Conservation (phyloP, 805 yeast genomes). For the Nakazawaea ambrosiae region DNA sequence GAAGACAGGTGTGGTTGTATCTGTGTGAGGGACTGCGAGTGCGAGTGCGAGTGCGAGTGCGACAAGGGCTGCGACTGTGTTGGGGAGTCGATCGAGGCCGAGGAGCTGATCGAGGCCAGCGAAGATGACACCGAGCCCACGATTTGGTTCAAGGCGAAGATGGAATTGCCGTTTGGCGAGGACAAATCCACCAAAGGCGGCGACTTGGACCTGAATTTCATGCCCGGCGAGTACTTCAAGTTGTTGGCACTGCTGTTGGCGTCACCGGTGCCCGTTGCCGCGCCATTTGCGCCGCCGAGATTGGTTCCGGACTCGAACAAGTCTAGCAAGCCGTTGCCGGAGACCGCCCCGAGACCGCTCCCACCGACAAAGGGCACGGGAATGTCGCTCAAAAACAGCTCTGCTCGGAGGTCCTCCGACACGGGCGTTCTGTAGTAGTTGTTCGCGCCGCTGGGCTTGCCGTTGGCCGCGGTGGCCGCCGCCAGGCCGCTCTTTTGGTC, state of each 20-base stretch:
- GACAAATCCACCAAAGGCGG: neutral
- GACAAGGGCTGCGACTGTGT: neutral
- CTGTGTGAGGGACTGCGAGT: too few relatives aligned
- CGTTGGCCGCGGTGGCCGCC: neutral
- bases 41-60: neutral
- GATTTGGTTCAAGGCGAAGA: constrained; percentile 6
- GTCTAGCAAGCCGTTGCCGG: constrained; percentile 8
- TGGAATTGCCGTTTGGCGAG: neutral
- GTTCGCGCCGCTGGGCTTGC: too few relatives aligned
- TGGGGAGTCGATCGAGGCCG: neutral
- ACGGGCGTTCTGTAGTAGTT: neutral
- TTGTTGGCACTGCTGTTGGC: neutral
- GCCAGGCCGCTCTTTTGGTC: neutral
- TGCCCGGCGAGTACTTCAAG: constrained; percentile 1
- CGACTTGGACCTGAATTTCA: neutral
- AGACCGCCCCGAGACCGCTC: neutral
- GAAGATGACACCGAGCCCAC: neutral
- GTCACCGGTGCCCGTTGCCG: too few relatives aligned
- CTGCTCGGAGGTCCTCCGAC: neutral
- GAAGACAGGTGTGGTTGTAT: too few relatives aligned
- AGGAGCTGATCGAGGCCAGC: neutral
- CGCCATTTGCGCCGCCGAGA: too few relatives aligned
- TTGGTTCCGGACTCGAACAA: too few relatives aligned
- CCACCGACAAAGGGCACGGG: constrained; percentile 6
- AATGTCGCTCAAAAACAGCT: constrained; percentile 3